Base-by-base conservation (phyloP, 2,329 filamentous ascomycete species). In the Cytospora schulzeri region DNA sequence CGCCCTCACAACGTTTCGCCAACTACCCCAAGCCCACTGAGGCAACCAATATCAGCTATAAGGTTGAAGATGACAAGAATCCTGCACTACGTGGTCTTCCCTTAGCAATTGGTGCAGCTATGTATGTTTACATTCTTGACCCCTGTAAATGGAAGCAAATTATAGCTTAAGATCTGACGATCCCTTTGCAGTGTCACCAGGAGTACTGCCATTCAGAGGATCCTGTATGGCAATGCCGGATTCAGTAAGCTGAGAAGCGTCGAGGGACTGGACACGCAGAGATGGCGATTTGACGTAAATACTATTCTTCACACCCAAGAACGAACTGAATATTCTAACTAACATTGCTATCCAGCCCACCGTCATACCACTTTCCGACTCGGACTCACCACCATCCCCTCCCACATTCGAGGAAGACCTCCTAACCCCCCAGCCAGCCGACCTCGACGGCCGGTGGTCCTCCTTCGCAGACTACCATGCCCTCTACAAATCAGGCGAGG, bases 391-490 rank as follows among this genome's bases (percentile, higher is more conserved):
- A 12, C 71, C 57, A 71, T 38, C 69, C 4, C 67, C 69, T 70
- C 73, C 81, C 4, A 74, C 77, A 4, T 75, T 84, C 41, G 78
- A 77, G 3, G 69, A 77, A 0, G 76, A 80, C 41, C 76, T 83
- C 4, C 74, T 76, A 56, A 72, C 74, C 54, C 75, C 76, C 14
- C 77, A 78, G 57, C 76, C 82, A 9, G 72, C 76, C 19, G 73
- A 77, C 53, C 72, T 79, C 15, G 70, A 75, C 6, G 80, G 79
- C 19, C 82, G 85, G 53, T 92, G 91, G 77, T 86, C 88, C 74
- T 90, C 90, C 4, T 85, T 88, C 28, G 83, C 85, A 15, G 92
- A 97, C 77, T 97, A 93, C 73, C 88, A 92, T 73, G 83, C 85
- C 59, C 84, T 91, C 50, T 96, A 93, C 78, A 83, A 82, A 67